These are phyloP conservation scores for Colletotrichum ledebouriae DNA, from an alignment of 2,329 filamentous ascomycete species.

Conservation along the genomic window DNA sequence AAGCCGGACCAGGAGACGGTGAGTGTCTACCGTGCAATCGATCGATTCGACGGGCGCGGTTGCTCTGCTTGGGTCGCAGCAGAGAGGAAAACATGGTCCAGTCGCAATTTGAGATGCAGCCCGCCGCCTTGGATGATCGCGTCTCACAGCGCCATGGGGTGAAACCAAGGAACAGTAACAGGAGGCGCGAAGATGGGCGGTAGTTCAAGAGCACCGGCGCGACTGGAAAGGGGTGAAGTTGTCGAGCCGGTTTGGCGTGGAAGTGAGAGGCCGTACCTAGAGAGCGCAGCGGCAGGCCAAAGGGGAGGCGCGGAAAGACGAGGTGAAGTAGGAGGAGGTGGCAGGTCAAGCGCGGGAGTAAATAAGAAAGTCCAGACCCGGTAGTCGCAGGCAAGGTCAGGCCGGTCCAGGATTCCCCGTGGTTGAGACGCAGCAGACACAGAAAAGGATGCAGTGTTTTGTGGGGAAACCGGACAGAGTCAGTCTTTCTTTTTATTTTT, in stretches of 20 bases:
- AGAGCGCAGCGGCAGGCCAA: slow-evolving; percentile 15
- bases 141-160: slow-evolving; percentile 40
- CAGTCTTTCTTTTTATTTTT: background rate
- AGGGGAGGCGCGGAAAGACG: slow-evolving; percentile 14
- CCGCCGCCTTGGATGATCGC: slow-evolving; percentile 36
- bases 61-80: slow-evolving; percentile 42
- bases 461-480: slow-evolving; percentile 36
- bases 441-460: slow-evolving; percentile 33
- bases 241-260: slow-evolving; percentile 6
- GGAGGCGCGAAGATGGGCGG: slow-evolving; percentile 6
- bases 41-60: slow-evolving; percentile 40
- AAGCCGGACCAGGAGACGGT: slow-evolving; percentile 42
- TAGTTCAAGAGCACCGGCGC: slow-evolving; percentile 10
- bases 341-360: slow-evolving; percentile 26
- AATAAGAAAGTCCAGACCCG: slow-evolving; percentile 26
- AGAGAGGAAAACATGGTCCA: slow-evolving; percentile 44
- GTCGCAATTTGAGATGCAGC: slow-evolving; percentile 36
- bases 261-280: background rate
- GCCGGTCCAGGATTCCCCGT: slow-evolving; percentile 35
- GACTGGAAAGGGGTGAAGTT: slow-evolving; percentile 2
- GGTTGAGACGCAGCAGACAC: slow-evolving; percentile 34
- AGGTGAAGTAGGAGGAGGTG: slow-evolving; percentile 1
- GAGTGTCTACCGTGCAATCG: slow-evolving; percentile 34
- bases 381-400: slow-evolving; percentile 6
- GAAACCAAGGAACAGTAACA: background rate